Evolutionary conservation across 768 basidiomycete species (phyloP).

Genomic region (Tubosaeta sp.): DNA sequence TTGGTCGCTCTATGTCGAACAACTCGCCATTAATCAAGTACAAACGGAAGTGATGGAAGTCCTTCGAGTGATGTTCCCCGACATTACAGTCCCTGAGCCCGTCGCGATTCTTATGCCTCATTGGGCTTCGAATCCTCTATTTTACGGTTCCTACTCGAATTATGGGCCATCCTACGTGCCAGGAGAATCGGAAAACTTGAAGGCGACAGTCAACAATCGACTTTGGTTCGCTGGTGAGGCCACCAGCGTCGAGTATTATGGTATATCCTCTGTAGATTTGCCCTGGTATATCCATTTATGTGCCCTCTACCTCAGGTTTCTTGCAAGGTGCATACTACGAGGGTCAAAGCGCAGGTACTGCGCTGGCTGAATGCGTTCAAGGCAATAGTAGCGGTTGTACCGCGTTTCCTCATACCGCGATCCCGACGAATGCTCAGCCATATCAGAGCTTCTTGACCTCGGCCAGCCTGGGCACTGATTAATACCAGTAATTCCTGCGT

Average conservation of each 20-base stretch:
- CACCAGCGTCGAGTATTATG: constrained; percentile 54
- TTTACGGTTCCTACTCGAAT: constrained; percentile 52
- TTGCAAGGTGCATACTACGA: constrained; percentile 59
- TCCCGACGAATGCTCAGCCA: constrained; percentile 31
- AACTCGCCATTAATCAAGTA: constrained; percentile 42
- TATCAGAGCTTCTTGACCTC: constrained; percentile 24
- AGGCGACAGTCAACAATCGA: constrained; percentile 45
- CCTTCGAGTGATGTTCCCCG: constrained; percentile 57
- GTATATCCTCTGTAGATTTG: constrained; percentile 32
- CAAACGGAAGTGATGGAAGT: constrained; percentile 53
- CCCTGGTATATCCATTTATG: neutral
- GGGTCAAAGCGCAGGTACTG: constrained; percentile 39
- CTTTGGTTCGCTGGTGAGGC: constrained; percentile 66
- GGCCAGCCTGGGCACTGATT: neutral
- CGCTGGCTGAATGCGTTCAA: constrained; percentile 41
- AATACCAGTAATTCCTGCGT: neutral
- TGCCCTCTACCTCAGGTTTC: constrained; percentile 36
- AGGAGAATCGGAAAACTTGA: constrained; percentile 51
- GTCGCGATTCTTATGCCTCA: constrained; percentile 50
- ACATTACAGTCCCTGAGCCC: constrained; percentile 50
- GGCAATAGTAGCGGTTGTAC: constrained; percentile 19
- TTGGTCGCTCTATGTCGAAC: constrained; percentile 56
- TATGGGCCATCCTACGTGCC: constrained; percentile 62
- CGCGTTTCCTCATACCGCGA: constrained; percentile 21
- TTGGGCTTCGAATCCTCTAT: constrained; percentile 51